Conservation (phyloP, 768 basidiomycete genomes). For the Tulasnella sp. region DNA sequence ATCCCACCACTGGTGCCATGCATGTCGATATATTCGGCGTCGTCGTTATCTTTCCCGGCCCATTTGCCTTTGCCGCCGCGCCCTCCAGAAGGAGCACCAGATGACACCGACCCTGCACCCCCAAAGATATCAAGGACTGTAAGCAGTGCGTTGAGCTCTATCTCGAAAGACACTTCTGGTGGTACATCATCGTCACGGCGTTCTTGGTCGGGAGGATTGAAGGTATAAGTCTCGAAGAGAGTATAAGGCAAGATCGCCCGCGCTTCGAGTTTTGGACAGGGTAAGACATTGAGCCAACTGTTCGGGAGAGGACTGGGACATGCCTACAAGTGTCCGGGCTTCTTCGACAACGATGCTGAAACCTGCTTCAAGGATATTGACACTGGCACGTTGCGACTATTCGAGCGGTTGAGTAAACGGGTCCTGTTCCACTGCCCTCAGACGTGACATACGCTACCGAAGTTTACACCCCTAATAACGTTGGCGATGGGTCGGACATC, state of each 20-base stretch:
- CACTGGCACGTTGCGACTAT: constrained; percentile 55
- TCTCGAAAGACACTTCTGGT: constrained; percentile 50
- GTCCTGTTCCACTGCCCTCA: not conserved
- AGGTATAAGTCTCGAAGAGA: constrained; percentile 73
- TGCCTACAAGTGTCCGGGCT: constrained; percentile 68
- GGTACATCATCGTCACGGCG: constrained; percentile 27
- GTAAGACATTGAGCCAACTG: not conserved
- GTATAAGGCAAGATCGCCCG: constrained; percentile 71
- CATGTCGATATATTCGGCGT: constrained; percentile 25
- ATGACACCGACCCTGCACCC: constrained; percentile 39
- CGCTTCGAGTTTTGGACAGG: constrained; percentile 46
- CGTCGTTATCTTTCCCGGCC: constrained; percentile 31
- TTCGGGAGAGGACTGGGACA: constrained; percentile 21
- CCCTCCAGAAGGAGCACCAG: not conserved
- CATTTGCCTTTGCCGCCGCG: constrained; percentile 29
- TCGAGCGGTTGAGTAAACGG: not conserved
- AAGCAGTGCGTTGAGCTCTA: constrained; percentile 72
- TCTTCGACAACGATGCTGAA: constrained; percentile 79
- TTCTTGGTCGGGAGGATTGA: constrained; percentile 34
- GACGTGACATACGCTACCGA: constrained; percentile 52
- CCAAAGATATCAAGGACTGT: constrained; percentile 94
- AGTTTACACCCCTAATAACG: constrained; percentile 71
- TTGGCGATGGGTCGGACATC: constrained; percentile 59
- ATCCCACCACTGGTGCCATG: constrained; percentile 10
- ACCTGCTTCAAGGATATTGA: constrained; percentile 59